Base-by-base conservation (phyloP, 2,329 filamentous ascomycete genomes). In the Ceratocystis alfenasii region DNA sequence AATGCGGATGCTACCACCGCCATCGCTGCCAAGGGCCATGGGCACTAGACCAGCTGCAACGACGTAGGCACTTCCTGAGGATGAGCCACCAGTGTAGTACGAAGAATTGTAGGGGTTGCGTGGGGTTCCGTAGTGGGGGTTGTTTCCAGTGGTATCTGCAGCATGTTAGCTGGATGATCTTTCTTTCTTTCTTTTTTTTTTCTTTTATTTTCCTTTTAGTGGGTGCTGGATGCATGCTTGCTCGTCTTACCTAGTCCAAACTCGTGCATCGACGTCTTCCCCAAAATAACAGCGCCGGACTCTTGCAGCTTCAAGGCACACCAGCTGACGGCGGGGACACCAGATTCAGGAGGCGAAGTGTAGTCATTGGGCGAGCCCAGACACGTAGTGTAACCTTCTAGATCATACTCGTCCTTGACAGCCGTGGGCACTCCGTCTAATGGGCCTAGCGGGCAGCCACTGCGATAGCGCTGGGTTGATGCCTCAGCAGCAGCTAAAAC, bases 21-120 rank as follows among this genome's bases (percentile, higher is more conserved):
- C 87, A 71, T 91, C 88, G 48, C 82, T 84, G 17, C 88, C 89
- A 12, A 90, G 78, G 0, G 86, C 85, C 66, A 89, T 82, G 0
- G 89, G 88, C 0, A 90, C 79, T 1, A 92, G 78, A 0, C 89
- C 88, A 5, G 84, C 76, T 1, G 80, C 79, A n/a, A 90, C 85
- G 10, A 83, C 85, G 71, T 89, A 90, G 0, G 80, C 88, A 4
- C 84, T 84, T 1, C 89, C 89, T 1, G 87, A 88, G 0, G 88
- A 91, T 5, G 85, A 89, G 15, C 89, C 89, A 62, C 89, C 89
- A 2, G 85, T 84, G 74, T 94, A 94, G 76, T 90, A 93, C 2
- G 78, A 73, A 0, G 77, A 73, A 72, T 92, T 89, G 74, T 89
- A 85, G 0, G 89, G 89, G 71, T 94, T 94, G 15, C 80, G 78